Evolutionary conservation across 1,284 basidiomycete genomes (phyloP).

Genomic region (Pseudozyma sp.): DNA sequence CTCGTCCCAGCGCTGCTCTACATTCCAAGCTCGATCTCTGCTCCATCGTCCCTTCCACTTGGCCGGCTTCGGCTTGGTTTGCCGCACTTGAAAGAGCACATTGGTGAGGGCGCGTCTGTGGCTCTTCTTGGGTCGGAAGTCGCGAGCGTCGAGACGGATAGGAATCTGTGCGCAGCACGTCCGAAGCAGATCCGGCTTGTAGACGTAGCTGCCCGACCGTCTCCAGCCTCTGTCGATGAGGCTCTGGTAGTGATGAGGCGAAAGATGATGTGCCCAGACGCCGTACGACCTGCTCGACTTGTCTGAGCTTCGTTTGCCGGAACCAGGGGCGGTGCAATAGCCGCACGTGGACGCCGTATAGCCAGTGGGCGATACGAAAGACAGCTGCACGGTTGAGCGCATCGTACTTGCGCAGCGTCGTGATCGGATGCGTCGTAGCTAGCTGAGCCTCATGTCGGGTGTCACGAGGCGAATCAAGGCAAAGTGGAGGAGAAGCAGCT

Average conservation of each 20-base stretch:
- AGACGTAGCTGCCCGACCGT: conserved; percentile 60
- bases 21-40: conserved; percentile 26
- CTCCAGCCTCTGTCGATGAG: conserved; percentile 65
- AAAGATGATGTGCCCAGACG: conserved; percentile 54
- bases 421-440: neutral
- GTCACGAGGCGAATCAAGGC: conserved; percentile 2
- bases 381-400: conserved; percentile 14
- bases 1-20: conserved; percentile 37
- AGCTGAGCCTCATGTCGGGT: conserved; percentile 1
- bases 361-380: conserved; percentile 70
- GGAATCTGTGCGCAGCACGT: conserved; percentile 64
- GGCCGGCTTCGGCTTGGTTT: conserved; percentile 34
- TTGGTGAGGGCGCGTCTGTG: conserved; percentile 50
- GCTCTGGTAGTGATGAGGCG: conserved; percentile 55
- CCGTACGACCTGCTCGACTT: conserved; percentile 70
- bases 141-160: conserved; percentile 47
- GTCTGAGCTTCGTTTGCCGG: conserved; percentile 60
- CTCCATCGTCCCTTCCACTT: conserved; percentile 60
- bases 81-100: conserved; percentile 45
- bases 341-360: conserved; percentile 70
- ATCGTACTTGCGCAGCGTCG: conserved; percentile 3
- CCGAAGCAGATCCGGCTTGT: conserved; percentile 61
- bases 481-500: conserved; percentile 4
- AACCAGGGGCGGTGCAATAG: conserved; percentile 69
- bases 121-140: conserved; percentile 36